These are phyloP conservation scores for Macadamia integrifolia DNA, from an alignment of 164 flowering plant species.

Conservation along the genomic window DNA sequence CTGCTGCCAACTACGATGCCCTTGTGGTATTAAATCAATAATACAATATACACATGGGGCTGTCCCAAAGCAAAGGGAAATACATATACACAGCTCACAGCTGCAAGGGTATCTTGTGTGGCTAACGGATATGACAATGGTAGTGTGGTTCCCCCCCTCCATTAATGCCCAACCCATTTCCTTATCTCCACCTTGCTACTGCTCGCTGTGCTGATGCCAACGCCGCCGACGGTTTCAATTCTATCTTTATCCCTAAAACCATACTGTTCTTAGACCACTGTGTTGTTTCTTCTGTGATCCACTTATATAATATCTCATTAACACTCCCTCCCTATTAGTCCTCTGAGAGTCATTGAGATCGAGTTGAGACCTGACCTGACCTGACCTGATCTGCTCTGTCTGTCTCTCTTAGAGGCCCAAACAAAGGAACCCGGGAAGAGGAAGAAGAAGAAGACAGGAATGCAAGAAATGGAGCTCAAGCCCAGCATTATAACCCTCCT, in stretches of 20 bases:
- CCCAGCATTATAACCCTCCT: constrained; percentile 11
- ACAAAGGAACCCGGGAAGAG: neutral
- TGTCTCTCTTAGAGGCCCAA: neutral
- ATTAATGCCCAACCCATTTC: constrained; percentile 35
- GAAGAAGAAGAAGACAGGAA: neutral
- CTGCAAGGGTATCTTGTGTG: too few species aligned
- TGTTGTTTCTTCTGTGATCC: constrained; percentile 9
- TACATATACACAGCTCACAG: too few species aligned
- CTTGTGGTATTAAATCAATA: too few species aligned
- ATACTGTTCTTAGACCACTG: too few species aligned
- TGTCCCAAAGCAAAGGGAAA: neutral
- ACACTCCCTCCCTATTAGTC: too few species aligned
- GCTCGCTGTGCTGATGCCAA: constrained; percentile 41
- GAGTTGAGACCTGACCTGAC: too few species aligned
- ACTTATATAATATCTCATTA: neutral
- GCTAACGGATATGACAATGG: too few species aligned
- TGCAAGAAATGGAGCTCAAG: constrained; percentile 34
- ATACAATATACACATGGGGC: constrained; percentile 48
- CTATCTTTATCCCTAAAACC: neutral
- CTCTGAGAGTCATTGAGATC: too few species aligned
- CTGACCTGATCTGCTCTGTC: too few species aligned
- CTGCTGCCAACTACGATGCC: too few species aligned
- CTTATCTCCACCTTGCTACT: constrained; percentile 25
- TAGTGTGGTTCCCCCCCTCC: constrained; percentile 3
- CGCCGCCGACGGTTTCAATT: constrained; percentile 40